Evolutionary conservation across 805 yeast species (phyloP).

Genomic region (Blastobotrys attinorum): DNA sequence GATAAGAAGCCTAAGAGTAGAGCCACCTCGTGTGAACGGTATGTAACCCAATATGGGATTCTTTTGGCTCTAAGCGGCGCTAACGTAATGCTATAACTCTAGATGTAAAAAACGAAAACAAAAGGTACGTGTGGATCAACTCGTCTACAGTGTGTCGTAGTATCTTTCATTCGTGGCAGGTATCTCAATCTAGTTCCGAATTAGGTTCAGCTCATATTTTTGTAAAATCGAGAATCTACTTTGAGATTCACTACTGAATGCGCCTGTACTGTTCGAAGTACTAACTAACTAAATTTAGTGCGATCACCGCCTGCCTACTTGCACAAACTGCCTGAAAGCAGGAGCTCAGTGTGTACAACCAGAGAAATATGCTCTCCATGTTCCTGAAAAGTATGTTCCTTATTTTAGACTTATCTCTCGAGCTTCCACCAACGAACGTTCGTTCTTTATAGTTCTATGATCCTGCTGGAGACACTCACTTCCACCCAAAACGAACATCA

Average conservation of each 20-base stretch:
- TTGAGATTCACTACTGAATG: too few species aligned
- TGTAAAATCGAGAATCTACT: too few species aligned
- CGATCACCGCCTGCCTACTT: conserved; percentile 56
- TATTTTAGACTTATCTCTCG: too few species aligned
- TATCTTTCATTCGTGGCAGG: background rate
- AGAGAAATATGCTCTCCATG: conserved; percentile 42
- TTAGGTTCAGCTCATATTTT: too few species aligned
- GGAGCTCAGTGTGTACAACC: conserved; percentile 59
- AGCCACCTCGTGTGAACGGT: conserved; percentile 22
- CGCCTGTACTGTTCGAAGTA: too few species aligned
- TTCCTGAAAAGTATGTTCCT: conserved; percentile 33
- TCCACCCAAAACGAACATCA: background rate
- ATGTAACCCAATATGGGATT: conserved; percentile 3
- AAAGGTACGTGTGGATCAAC: conserved; percentile 7
- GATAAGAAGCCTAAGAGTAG: conserved; percentile 10
- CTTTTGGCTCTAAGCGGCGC: background rate
- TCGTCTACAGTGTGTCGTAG: too few species aligned
- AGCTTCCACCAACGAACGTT: conserved; percentile 33
- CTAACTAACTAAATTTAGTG: too few species aligned
- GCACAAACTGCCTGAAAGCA: conserved; percentile 60
- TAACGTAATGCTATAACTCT: background rate
- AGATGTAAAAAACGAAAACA: conserved; percentile 20
- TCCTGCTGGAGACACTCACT: background rate
- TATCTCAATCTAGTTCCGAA: too few species aligned
- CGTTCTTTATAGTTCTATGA: background rate